Base-by-base conservation (phyloP, 2,329 filamentous ascomycete species). In the Fusarium newnesense region DNA sequence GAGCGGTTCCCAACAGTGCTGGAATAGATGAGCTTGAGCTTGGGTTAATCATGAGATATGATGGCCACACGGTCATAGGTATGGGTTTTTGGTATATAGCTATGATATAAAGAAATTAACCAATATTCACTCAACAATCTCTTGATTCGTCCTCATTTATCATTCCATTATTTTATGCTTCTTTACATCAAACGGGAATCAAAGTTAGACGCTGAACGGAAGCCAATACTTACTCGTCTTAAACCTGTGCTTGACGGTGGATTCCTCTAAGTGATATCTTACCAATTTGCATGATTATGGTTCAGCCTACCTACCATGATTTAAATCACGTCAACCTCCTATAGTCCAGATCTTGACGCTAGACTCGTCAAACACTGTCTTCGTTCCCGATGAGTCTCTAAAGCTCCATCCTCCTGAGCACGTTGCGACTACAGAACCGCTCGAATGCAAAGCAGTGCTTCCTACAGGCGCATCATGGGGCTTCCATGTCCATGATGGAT, bases 361-460 rank as follows among this genome's bases (percentile, higher is more conserved):
- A 11, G 77, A 78, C 50, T 78, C 77, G 18, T 74, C 59, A 59
- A 78, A 77, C 16, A 77, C 66, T 5, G 42, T 68, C n/a, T 70
- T 64, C 12, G 52, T 32, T 28, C 60, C 49, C 19, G 58, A 49
- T 5, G 32, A 16, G 8, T 66, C 44, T 13, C 61, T 60, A 39
- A 76, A 76, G 5, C 80, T 81, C 88, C 88, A 90, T 5, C 85
- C 85, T 4, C 88, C 88, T 0, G 87, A 87, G 75, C 87, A 90
- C 1, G 88, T 90, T 26, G 86, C 88, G 21, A 85, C 80, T 2
- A 90, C 88, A 1, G 88, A 87, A 5, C 89, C 89, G 69, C 87
- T 87, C 8, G 80, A 79, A 73, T 91, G 89, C 64, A 91, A 77
- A 19, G 83, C 81, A 12, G 86, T 82, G 46, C 85, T 86, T 13